Evolutionary conservation across 2,329 filamentous ascomycete species (phyloP), one percentile per base, ranked within the genome.

Genomic region (Scedosporium apiospermum): DNA sequence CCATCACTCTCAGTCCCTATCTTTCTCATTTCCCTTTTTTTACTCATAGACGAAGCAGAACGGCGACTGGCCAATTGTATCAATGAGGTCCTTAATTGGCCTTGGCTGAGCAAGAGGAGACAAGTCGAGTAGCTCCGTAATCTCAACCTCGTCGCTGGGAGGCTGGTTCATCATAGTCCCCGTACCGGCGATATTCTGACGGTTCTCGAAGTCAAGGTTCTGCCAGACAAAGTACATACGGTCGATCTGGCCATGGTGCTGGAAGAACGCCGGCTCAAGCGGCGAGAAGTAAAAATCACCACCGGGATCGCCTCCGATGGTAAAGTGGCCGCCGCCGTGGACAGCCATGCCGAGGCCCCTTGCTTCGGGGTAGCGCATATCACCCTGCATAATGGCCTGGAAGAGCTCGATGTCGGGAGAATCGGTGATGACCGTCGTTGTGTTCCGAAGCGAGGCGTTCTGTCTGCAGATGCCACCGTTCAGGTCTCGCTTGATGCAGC

Each of bases 181-280:
- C 0, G 77, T 80, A 5, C 76, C 75, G 4, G 69, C 72, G 53
- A 78, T 72, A 26, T 69, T 68, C 72, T 71, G 71, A 65, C 75
- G 65, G 51, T 74, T 69, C 51, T 69, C 69, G 69, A 71, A 74
- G 66, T 80, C 74, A 23, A 77, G 73, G 62, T 77, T 78, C 69
- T 80, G 78, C 78, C 78, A 81, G 65, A 80, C 76, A 68, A 76
- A 80, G 68, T 77, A 79, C 57, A 77, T 70, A 12, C 78, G 71
- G 64, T 81, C 78, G 61, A 81, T 74, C 65, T 77, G 72, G 27
- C 66, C 63, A 64, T 75, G 71, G 34, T 73, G 72, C 0, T 74
- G 63, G 63, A 70, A 75, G 62, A 75, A 75, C 5, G 64, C 70
- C 30, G 73, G 73, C 46, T 75, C 73, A 9, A 72, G 74, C 4